These are phyloP conservation scores for Taxillus chinensis DNA, from an alignment of 164 flowering plant genomes.

Conservation along the genomic window DNA sequence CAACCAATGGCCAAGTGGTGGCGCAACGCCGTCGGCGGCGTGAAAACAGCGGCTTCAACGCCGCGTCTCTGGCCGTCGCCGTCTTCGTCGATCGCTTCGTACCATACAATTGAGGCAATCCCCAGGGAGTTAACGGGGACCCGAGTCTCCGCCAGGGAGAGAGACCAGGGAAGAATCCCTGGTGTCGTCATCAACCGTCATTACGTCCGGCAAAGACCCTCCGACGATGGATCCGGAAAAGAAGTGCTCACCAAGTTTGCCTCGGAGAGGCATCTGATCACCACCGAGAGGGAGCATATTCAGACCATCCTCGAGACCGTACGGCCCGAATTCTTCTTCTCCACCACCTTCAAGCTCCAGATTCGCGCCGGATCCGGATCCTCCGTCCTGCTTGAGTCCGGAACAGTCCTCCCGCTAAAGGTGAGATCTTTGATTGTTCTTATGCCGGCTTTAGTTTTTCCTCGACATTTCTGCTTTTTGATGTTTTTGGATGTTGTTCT, in stretches of 20 bases:
- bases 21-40: conserved; percentile 30
- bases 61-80: not conserved
- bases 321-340: conserved; percentile 49
- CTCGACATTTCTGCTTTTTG: not conserved
- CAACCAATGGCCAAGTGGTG: conserved; percentile 32
- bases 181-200: conserved; percentile 60
- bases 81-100: conserved; percentile 9
- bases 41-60: conserved; percentile 14
- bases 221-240: not conserved
- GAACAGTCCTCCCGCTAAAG: conserved; percentile 79
- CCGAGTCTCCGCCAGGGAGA: conserved; percentile 40
- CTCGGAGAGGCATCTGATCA: conserved; percentile 50
- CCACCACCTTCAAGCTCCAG: conserved; percentile 75
- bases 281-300: conserved; percentile 75
- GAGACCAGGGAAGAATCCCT: conserved; percentile 80
- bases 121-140: conserved; percentile 57
- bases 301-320: conserved; percentile 46
- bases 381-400: conserved; percentile 51
- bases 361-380: conserved; percentile 91
- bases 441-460: no score
- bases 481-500: not conserved
- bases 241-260: conserved; percentile 12
- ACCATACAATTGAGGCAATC: conserved; percentile 74
- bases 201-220: conserved; percentile 12
- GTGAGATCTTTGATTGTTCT: conserved; percentile 10